These are phyloP conservation scores for Aciculosporium take DNA, from an alignment of 2,329 filamentous ascomycete species.

Conservation along the genomic window DNA sequence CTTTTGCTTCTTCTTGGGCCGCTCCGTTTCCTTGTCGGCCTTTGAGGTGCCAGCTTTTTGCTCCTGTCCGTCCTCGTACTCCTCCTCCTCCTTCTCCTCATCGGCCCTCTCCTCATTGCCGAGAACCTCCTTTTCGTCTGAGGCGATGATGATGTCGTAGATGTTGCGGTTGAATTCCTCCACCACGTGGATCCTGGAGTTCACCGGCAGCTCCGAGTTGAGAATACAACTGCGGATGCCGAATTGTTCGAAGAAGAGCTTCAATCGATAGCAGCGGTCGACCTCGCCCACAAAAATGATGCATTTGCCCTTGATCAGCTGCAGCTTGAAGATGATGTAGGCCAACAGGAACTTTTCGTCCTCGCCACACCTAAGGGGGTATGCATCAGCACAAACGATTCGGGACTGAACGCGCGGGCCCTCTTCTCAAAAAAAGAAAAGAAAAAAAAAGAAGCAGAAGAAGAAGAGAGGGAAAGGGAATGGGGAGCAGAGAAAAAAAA, in stretches of 20 bases:
- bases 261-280: slow-evolving; percentile 77
- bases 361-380: slow-evolving; percentile 57
- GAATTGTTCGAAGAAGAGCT: slow-evolving; percentile 93
- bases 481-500: neutral
- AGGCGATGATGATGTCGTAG: slow-evolving; percentile 96
- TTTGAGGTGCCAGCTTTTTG: slow-evolving; percentile 11
- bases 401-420: neutral
- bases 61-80: slow-evolving; percentile 28
- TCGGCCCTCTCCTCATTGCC: slow-evolving; percentile 42
- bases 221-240: slow-evolving; percentile 85
- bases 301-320: slow-evolving; percentile 85
- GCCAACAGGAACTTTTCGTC: slow-evolving; percentile 91
- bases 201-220: slow-evolving; percentile 88
- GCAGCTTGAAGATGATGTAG: slow-evolving; percentile 91
- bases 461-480: neutral
- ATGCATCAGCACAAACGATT: slow-evolving; percentile 7
- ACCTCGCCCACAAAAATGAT: slow-evolving; percentile 63
- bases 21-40: slow-evolving; percentile 14
- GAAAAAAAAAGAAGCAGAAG: neutral
- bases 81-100: slow-evolving; percentile 26
- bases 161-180: slow-evolving; percentile 94
- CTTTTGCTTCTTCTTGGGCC: slow-evolving; percentile 23
- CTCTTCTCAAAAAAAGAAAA: no score
- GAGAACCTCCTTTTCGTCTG: slow-evolving; percentile 77
- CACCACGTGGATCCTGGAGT: slow-evolving; percentile 84